phyloP scores from a whole-genome alignment of 495 filamentous ascomycete genomes.

The Hyaloscypha bicolor region DNA sequence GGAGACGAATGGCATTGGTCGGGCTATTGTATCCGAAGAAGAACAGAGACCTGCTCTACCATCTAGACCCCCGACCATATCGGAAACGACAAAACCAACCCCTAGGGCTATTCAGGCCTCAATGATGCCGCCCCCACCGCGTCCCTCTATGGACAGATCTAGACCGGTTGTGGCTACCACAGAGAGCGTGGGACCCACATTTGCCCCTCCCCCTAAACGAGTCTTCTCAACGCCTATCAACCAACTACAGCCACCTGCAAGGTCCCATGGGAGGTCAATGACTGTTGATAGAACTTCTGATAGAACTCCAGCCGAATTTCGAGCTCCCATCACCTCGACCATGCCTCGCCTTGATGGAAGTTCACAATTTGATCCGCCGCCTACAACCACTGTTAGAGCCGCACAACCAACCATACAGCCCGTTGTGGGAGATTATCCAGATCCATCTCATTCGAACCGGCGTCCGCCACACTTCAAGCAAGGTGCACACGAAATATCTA shows the following conservation, averaged over 20 bases:
- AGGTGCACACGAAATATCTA: conserved; percentile 73
- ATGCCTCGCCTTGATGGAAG: conserved; percentile 6
- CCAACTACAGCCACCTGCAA: conserved; percentile 39
- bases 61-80: conserved; percentile 47
- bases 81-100: conserved; percentile 32
- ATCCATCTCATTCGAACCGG: conserved; percentile 81
- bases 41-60: conserved; percentile 64
- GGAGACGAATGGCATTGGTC: conserved; percentile 39
- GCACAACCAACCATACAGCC: conserved; percentile 14
- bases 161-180: conserved; percentile 17
- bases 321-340: conserved; percentile 12
- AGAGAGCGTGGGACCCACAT: conserved; percentile 20
- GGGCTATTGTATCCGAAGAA: conserved; percentile 36
- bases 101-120: conserved; percentile 27
- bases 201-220: conserved; percentile 51
- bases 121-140: conserved; percentile 48
- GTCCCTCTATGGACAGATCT: conserved; percentile 41
- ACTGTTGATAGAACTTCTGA: conserved; percentile 47
- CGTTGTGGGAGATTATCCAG: conserved; percentile 68
- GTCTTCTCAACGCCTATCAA: conserved; percentile 49
- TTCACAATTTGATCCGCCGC: conserved; percentile 19
- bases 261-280: conserved; percentile 52
- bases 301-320: conserved; percentile 40
- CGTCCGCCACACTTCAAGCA: conserved; percentile 74
- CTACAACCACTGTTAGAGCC: conserved; percentile 10